Evolutionary conservation across 208 protist species (phyloP).

Genomic region (Willaertia magna): DNA sequence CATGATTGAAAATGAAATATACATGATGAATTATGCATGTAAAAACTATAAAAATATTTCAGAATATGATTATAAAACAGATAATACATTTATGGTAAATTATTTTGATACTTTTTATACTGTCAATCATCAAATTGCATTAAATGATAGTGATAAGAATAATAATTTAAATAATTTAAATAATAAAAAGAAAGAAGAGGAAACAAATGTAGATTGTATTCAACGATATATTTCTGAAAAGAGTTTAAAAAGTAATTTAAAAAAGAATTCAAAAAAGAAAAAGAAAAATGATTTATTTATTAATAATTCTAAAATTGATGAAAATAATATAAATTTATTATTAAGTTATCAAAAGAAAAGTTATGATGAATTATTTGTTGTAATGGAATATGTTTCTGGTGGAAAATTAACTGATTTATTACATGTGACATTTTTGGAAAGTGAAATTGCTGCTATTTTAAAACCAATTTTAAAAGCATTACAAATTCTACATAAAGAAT

Average conservation of each 20-base stretch:
- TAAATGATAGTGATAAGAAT: no score
- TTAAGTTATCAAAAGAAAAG: no score
- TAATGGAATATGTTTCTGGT: slow-evolving; percentile 33
- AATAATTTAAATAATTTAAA: no score
- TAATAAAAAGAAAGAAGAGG: no score
- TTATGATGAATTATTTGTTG: slow-evolving; percentile 30
- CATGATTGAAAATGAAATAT: background rate
- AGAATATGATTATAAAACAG: no score
- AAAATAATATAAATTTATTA: no score
- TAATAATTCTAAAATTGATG: background rate
- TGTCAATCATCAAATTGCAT: no score
- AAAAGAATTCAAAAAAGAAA: background rate
- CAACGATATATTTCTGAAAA: background rate
- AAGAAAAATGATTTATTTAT: background rate
- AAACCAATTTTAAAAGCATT: slow-evolving; percentile 20
- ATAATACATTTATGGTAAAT: no score
- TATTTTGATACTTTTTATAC: no score
- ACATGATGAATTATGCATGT: background rate
- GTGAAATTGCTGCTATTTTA: background rate
- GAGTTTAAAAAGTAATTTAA: background rate
- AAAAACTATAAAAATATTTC: no score
- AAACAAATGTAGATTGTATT: background rate
- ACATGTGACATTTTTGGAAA: background rate
- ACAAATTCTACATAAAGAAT: slow-evolving; percentile 47
- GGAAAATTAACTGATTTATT: slow-evolving; percentile 39